Conservation (phyloP, 1,139 yeast species). For the Diutina sp. region DNA sequence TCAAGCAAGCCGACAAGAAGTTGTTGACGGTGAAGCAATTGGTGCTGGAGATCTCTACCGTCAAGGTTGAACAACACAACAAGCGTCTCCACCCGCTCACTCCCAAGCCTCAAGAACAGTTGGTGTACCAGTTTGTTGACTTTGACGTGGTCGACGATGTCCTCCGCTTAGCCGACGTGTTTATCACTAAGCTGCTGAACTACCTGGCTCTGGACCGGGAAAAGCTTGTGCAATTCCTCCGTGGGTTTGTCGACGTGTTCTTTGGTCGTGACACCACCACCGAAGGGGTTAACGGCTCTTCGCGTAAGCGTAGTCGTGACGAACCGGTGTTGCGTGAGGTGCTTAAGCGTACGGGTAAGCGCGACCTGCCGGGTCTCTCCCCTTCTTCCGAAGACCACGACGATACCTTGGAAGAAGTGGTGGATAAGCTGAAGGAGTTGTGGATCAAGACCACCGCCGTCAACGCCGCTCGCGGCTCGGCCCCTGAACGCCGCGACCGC, state of each 20-base stretch:
- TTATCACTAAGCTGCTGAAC: conserved; percentile 53
- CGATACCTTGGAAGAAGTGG: conserved; percentile 5
- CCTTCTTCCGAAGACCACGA: conserved; percentile 3
- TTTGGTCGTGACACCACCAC: conserved; percentile 39
- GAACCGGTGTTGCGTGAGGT: neutral
- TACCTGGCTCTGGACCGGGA: conserved; percentile 79
- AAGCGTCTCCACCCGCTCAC: conserved; percentile 76
- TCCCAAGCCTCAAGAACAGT: conserved; percentile 75
- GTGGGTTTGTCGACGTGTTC: conserved; percentile 55
- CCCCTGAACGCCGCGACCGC: conserved; percentile 20
- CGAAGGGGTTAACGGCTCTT: conserved; percentile 6
- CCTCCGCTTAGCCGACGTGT: conserved; percentile 54
- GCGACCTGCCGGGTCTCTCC: conserved; percentile 3
- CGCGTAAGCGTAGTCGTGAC: neutral
- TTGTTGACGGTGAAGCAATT: conserved; percentile 79
- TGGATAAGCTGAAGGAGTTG: conserved; percentile 50
- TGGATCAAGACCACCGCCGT: conserved; percentile 45
- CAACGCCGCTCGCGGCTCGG: conserved; percentile 9
- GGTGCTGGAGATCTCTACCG: conserved; percentile 83
- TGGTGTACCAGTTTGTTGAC: conserved; percentile 57
- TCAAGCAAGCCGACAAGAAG: conserved; percentile 93
- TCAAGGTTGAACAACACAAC: conserved; percentile 74
- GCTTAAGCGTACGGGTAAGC: neutral
- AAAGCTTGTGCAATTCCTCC: conserved; percentile 58
- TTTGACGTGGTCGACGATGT: conserved; percentile 63